These are phyloP conservation scores for Sugiyamaella valdiviana DNA, from an alignment of 805 yeast genomes.

Conservation along the genomic window DNA sequence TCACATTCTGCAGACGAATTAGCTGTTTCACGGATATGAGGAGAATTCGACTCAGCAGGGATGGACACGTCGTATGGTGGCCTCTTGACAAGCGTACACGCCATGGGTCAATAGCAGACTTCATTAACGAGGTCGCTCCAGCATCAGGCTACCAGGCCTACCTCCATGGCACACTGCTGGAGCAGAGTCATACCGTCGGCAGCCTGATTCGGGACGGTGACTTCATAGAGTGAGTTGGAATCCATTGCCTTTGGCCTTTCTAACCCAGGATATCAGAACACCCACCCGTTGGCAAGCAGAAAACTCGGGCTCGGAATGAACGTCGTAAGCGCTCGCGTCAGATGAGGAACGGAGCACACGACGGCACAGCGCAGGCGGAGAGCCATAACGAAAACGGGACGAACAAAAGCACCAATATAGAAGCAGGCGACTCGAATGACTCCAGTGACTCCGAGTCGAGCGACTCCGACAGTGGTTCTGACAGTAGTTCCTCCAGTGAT, in stretches of 20 bases:
- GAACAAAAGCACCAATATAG: too few species aligned
- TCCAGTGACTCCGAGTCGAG: too few species aligned
- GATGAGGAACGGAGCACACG: not conserved
- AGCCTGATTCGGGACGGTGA: not conserved
- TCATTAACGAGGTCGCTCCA: not conserved
- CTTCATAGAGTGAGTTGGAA: not conserved
- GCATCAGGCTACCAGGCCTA: not conserved
- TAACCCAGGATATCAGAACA: not conserved
- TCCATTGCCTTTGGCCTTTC: not conserved
- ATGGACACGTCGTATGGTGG: slow-evolving; percentile 2
- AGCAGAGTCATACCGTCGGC: not conserved
- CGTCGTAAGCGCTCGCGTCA: not conserved
- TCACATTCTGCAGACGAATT: not conserved
- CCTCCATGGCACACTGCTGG: not conserved
- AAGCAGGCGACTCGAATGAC: too few species aligned
- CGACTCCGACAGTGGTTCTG: too few species aligned
- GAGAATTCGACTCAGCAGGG: not conserved
- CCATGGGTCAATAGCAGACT: not conserved
- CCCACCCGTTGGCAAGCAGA: not conserved
- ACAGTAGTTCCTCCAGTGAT: too few species aligned
- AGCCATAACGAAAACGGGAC: not conserved
- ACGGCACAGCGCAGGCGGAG: not conserved
- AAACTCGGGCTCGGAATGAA: not conserved
- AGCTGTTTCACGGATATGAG: too few species aligned
- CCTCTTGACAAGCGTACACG: slow-evolving; percentile 3